These are phyloP conservation scores for Phytophthora citrophthora DNA, from an alignment of 352 stramenopile species.

Conservation along the genomic window DNA sequence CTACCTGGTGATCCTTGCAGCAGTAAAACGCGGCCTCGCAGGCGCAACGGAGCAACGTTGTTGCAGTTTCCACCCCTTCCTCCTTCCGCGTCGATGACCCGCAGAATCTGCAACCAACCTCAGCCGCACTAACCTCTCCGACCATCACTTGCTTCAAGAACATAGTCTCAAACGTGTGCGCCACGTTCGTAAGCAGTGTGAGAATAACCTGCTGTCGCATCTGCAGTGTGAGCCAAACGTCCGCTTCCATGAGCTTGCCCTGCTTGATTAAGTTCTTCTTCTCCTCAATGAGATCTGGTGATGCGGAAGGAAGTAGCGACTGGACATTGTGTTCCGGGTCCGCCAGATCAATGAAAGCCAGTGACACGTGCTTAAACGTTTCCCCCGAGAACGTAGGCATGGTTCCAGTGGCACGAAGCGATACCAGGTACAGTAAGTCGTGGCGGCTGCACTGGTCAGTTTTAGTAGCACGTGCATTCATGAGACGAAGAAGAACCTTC, in stretches of 20 bases:
- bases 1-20: constrained; percentile 82
- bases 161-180: constrained; percentile 86
- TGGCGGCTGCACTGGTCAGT: constrained; percentile 76
- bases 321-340: constrained; percentile 82
- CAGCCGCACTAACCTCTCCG: constrained; percentile 57
- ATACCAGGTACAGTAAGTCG: constrained; percentile 74
- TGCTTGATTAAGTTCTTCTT: constrained; percentile 75
- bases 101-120: constrained; percentile 78
- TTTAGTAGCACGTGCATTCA: constrained; percentile 77
- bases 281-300: constrained; percentile 52
- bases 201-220: constrained; percentile 88
- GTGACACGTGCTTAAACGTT: constrained; percentile 74
- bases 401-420: constrained; percentile 58
- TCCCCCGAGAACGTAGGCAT: constrained; percentile 90
- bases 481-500: constrained; percentile 76
- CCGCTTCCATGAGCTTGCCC: constrained; percentile 80
- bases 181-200: constrained; percentile 81
- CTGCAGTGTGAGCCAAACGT: constrained; percentile 86
- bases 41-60: constrained; percentile 65
- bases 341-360: constrained; percentile 79
- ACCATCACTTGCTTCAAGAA: constrained; percentile 80
- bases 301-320: constrained; percentile 75
- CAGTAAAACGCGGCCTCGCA: constrained; percentile 85
- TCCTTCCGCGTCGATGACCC: constrained; percentile 49
- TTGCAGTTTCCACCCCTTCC: constrained; percentile 10